A percentile compares a stretch with the other conserved stretches of the same genome.
Conservation (phyloP, 257 asterid species). For the Nicotiana paniculata region DNA sequence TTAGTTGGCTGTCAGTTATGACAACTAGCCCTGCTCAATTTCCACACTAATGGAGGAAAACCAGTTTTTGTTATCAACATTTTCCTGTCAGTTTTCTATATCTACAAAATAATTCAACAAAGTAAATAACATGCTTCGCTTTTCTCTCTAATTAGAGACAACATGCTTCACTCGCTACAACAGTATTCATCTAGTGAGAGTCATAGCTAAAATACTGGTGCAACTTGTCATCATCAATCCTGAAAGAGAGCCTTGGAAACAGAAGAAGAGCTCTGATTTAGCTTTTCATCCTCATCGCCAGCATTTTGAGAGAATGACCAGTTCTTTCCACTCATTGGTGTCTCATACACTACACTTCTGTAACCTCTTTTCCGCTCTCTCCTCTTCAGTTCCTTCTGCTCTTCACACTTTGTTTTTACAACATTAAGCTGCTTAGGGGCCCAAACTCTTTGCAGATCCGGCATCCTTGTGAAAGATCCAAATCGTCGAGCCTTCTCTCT, state of each 20-base stretch:
- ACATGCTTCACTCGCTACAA: not conserved
- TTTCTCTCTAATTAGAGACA: not conserved
- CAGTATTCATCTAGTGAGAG: not conserved
- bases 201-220: not conserved
- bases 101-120: not conserved
- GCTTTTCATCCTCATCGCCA: conserved; percentile 20
- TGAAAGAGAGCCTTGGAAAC: conserved; percentile 83
- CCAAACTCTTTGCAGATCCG: conserved; percentile 87
- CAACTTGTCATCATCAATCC: conserved; percentile 28
- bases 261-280: conserved; percentile 26
- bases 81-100: not conserved
- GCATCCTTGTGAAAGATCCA: conserved; percentile 45
- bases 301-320: conserved; percentile 23
- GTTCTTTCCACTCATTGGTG: conserved; percentile 59
- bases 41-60: not conserved
- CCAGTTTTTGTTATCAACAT: not conserved
- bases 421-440: conserved; percentile 65
- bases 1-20: not conserved
- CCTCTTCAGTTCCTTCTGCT: conserved; percentile 43
- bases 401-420: conserved; percentile 36
- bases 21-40: not conserved
- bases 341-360: conserved; percentile 60
- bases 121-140: not conserved
- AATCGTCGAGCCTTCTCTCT: conserved; percentile 60
- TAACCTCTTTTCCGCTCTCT: conserved; percentile 30